phyloP scores from a whole-genome alignment of 2,329 filamentous ascomycete species.

The Chaetomium globosum region DNA sequence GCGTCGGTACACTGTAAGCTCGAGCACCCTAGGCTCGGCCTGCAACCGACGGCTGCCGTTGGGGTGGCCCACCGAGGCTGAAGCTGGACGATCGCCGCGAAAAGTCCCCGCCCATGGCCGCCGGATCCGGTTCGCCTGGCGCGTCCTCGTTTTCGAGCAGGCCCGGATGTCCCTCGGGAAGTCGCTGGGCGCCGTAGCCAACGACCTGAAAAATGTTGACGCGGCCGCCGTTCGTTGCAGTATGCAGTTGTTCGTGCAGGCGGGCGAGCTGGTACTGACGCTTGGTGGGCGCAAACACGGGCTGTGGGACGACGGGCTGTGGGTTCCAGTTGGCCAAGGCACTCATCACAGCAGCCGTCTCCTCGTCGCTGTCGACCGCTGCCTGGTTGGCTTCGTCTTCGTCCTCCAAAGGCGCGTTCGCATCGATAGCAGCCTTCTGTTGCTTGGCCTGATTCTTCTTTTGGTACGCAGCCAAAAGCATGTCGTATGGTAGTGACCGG shows the following conservation, averaged over 20 bases:
- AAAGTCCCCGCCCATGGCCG: conserved; percentile 41
- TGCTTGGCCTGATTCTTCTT: conserved; percentile 99
- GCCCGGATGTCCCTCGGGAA: conserved; percentile 54
- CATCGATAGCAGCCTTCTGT: conserved; percentile 94
- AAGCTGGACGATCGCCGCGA: conserved; percentile 52
- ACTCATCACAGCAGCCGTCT: conserved; percentile 84
- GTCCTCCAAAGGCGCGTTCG: conserved; percentile 86
- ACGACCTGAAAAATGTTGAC: conserved; percentile 66
- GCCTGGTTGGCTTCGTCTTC: conserved; percentile 78
- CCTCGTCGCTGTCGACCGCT: conserved; percentile 91
- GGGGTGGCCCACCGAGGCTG: conserved; percentile 46
- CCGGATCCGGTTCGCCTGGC: conserved; percentile 59
- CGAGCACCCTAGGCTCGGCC: conserved; percentile 48
- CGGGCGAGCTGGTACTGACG: conserved; percentile 65
- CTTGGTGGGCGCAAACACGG: conserved; percentile 62
- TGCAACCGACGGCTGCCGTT: conserved; percentile 52
- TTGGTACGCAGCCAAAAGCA: conserved; percentile 83
- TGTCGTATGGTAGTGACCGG: conserved; percentile 85
- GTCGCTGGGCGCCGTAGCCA: conserved; percentile 58
- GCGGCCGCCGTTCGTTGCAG: conserved; percentile 66
- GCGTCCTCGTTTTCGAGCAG: conserved; percentile 57
- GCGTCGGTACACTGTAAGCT: conserved; percentile 21
- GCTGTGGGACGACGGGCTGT: conserved; percentile 72
- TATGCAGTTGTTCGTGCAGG: conserved; percentile 66
- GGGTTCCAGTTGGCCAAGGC: conserved; percentile 76